phyloP scores from a whole-genome alignment of 805 yeast species.

The Teunomyces aglyptinius region DNA sequence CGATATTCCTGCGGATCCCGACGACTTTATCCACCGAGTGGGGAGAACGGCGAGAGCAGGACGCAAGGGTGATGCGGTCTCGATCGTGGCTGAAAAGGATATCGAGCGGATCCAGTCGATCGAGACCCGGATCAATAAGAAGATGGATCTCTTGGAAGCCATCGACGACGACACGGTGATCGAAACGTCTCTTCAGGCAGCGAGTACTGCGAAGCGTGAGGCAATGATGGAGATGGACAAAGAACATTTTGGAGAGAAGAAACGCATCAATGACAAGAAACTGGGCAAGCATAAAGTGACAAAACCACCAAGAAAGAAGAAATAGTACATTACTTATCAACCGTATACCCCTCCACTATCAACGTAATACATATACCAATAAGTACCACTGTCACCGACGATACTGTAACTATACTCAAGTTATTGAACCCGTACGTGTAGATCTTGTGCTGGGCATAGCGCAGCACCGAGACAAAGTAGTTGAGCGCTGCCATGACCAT shows the following conservation, averaged over 20 bases:
- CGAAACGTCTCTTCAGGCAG: constrained; percentile 63
- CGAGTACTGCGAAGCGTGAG: constrained; percentile 84
- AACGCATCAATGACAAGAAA: constrained; percentile 49
- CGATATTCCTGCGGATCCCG: constrained; percentile 94
- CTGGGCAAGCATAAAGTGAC: constrained; percentile 10
- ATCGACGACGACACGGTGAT: constrained; percentile 78
- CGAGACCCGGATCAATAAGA: constrained; percentile 77
- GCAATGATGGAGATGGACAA: constrained; percentile 91
- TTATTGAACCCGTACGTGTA: constrained; percentile 33
- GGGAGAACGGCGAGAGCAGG: constrained; percentile 99
- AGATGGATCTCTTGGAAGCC: constrained; percentile 71
- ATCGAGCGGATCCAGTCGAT: constrained; percentile 77
- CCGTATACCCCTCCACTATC: constrained; percentile 13
- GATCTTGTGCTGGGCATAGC: constrained; percentile 43
- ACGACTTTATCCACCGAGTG: constrained; percentile 93
- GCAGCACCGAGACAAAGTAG: constrained; percentile 43
- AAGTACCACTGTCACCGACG: constrained; percentile 32
- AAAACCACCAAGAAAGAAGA: constrained; percentile 5
- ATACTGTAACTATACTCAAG: constrained; percentile 31
- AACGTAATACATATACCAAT: constrained; percentile 31
- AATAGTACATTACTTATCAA: neutral
- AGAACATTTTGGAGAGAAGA: constrained; percentile 80
- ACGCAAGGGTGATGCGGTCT: constrained; percentile 75
- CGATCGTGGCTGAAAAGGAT: constrained; percentile 84
- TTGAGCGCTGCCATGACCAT: constrained; percentile 39